A percentile compares a stretch with the other conserved stretches of the same genome.
Conservation (phyloP, 1,139 yeast genomes). For the Geotrichum candidum region DNA sequence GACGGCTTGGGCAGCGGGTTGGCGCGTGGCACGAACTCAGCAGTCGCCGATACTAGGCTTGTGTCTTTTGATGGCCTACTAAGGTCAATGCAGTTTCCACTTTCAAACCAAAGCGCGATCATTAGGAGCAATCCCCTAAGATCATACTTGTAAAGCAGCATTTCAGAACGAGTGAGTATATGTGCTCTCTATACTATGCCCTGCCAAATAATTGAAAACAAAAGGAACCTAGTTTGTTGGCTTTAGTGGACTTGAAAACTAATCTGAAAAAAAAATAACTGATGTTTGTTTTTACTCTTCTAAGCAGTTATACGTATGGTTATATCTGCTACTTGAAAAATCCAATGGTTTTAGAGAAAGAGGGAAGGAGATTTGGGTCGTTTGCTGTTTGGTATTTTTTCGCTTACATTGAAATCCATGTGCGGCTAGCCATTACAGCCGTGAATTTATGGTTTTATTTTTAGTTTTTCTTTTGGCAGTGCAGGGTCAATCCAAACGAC, state of each 20-base stretch:
- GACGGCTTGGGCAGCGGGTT: constrained; percentile 28
- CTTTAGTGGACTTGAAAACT: no score
- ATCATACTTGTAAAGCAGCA: neutral
- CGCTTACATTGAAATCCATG: neutral
- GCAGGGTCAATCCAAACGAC: neutral
- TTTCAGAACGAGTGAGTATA: neutral
- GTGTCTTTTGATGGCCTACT: neutral
- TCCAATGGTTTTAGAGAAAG: no score
- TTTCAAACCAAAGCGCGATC: neutral
- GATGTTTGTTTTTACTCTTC: no score
- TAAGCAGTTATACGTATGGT: no score
- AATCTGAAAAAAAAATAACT: no score
- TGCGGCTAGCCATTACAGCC: neutral
- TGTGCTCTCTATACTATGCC: neutral
- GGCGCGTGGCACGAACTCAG: neutral
- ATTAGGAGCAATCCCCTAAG: neutral
- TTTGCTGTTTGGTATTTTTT: neutral
- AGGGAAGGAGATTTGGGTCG: neutral
- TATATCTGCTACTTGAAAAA: no score
- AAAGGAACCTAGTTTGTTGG: neutral
- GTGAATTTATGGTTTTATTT: neutral
- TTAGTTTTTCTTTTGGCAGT: neutral
- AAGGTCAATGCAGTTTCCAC: neutral
- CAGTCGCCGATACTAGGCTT: neutral
- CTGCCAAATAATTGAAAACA: neutral